Evolutionary conservation across 2,329 filamentous ascomycete species (phyloP).

Genomic region (Xylariaceae sp.): DNA sequence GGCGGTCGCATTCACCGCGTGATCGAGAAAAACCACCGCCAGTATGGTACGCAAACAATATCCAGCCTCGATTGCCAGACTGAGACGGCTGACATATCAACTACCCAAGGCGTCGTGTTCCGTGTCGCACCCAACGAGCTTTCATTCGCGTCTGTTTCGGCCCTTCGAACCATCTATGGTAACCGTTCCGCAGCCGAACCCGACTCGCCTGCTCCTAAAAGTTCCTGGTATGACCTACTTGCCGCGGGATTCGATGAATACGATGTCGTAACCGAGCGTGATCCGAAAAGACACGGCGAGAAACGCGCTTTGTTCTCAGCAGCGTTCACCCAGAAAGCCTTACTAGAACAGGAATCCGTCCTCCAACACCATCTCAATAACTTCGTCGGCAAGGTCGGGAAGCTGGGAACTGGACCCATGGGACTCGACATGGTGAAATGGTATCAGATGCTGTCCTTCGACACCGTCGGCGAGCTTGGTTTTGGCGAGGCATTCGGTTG

Average conservation of each 20-base stretch:
- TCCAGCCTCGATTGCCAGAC: background rate
- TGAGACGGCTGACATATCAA: background rate
- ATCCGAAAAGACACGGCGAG: constrained; percentile 12
- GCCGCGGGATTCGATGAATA: constrained; percentile 16
- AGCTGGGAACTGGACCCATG: background rate
- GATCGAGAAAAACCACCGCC: constrained; percentile 12
- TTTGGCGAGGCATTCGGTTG: constrained; percentile 4
- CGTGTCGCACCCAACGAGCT: constrained; percentile 23
- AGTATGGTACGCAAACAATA: constrained; percentile 16
- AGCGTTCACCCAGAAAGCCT: constrained; percentile 15
- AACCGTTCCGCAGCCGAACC: background rate
- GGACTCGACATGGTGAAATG: constrained; percentile 1
- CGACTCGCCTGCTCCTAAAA: constrained; percentile 9
- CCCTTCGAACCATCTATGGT: constrained; percentile 21
- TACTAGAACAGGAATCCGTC: constrained; percentile 13
- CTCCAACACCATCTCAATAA: constrained; percentile 13
- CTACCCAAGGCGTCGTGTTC: constrained; percentile 16
- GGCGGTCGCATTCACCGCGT: constrained; percentile 13
- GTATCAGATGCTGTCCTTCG: background rate
- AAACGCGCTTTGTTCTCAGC: constrained; percentile 19
- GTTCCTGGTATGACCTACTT: constrained; percentile 22
- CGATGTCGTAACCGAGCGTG: constrained; percentile 20
- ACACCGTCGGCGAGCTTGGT: background rate
- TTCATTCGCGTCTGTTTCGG: constrained; percentile 13
- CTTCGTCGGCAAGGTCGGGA: constrained; percentile 1